phyloP scores from a whole-genome alignment of 2,329 filamentous ascomycete species.

The Epichloe gansuensis region DNA sequence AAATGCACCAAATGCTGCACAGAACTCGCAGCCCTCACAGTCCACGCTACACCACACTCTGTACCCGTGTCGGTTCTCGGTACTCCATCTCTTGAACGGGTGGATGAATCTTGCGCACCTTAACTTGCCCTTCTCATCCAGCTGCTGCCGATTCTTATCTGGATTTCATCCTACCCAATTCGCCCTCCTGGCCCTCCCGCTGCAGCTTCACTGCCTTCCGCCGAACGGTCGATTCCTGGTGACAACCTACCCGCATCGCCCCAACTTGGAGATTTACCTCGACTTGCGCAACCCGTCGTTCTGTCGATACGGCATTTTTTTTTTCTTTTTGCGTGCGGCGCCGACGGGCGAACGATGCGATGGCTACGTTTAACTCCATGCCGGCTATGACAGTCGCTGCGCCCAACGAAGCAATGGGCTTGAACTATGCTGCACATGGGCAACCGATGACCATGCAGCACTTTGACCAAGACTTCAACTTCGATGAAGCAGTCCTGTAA shows the following conservation, averaged over 20 bases:
- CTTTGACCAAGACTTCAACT: constrained; percentile 39
- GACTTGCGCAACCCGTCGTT: background rate
- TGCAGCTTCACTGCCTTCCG: background rate
- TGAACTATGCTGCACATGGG: constrained; percentile 26
- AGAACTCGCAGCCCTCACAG: too few species aligned
- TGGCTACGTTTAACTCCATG: constrained; percentile 47
- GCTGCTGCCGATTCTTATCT: background rate
- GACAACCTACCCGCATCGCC: background rate
- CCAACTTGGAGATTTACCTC: background rate
- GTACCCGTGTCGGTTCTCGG: background rate
- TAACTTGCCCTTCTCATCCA: background rate
- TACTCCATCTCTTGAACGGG: too few species aligned
- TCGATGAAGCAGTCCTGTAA: constrained; percentile 46
- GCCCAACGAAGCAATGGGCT: constrained; percentile 31
- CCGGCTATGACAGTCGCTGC: constrained; percentile 34
- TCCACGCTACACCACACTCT: background rate
- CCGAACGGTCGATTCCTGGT: background rate
- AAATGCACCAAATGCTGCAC: too few species aligned
- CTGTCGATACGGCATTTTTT: background rate
- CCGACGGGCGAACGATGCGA: constrained; percentile 32
- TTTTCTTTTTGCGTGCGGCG: constrained; percentile 11
- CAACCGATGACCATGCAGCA: constrained; percentile 33
- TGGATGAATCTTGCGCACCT: background rate
- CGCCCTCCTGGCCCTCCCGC: background rate
- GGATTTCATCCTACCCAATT: background rate